Evolutionary conservation across 148 eudicot species (phyloP).

Genomic region (Vaccinium darrowii): DNA sequence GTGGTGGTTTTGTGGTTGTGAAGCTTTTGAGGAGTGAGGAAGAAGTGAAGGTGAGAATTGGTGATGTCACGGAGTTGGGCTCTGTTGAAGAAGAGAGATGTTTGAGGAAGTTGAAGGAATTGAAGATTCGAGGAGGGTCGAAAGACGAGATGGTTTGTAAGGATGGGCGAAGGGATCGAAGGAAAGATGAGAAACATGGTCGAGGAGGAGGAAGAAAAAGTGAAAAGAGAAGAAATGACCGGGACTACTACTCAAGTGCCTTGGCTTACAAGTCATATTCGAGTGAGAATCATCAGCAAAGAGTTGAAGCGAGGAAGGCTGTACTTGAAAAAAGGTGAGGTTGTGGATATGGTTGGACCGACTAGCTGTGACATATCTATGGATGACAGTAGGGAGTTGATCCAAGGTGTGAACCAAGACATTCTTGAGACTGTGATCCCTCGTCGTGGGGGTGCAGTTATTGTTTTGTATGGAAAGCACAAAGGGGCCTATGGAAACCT

Average conservation of each 20-base stretch:
- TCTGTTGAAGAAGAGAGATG: conserved; percentile 70
- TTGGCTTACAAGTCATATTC: conserved; percentile 84
- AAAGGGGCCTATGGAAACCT: conserved; percentile 81
- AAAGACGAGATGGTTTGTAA: conserved; percentile 18
- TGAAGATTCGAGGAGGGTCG: conserved; percentile 34
- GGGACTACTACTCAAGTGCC: conserved; percentile 22
- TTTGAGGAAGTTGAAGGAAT: conserved; percentile 64
- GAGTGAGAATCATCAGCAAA: conserved; percentile 73
- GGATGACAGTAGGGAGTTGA: conserved; percentile 76
- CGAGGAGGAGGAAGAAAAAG: conserved; percentile 33
- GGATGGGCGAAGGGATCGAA: conserved; percentile 21
- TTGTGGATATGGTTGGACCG: conserved; percentile 85
- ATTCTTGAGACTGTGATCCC: conserved; percentile 82
- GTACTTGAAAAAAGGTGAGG: conserved; percentile 75
- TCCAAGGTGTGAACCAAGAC: conserved; percentile 82
- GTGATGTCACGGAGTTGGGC: conserved; percentile 66
- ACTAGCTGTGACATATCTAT: conserved; percentile 72
- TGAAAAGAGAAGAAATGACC: conserved; percentile 17
- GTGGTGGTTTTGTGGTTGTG: conserved; percentile 46
- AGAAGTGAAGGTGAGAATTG: conserved; percentile 43
- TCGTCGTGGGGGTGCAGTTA: conserved; percentile 71
- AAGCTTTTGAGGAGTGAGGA: conserved; percentile 39
- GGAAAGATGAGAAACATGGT: conserved; percentile 34
- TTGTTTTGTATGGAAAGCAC: conserved; percentile 71
- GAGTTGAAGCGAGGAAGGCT: conserved; percentile 68